phyloP scores from a whole-genome alignment of 345 rosid species.

The Excoecaria cochinchinensis region DNA sequence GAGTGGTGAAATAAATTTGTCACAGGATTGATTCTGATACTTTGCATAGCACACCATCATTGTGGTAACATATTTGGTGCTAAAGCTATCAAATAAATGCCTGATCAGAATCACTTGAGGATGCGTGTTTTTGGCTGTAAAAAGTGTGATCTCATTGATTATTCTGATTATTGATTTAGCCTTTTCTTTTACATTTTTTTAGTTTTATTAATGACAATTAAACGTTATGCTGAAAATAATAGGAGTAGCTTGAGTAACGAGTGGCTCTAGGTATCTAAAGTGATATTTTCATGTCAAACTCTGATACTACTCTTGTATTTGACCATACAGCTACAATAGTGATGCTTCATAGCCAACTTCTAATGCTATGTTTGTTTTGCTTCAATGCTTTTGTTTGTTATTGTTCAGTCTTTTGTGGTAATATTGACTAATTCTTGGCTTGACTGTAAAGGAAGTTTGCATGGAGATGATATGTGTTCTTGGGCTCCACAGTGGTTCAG shows the following conservation, averaged over 20 bases:
- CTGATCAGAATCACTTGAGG: background rate
- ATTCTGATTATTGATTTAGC: background rate
- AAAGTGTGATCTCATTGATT: background rate
- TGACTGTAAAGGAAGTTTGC: constrained; percentile 53
- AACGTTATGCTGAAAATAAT: background rate
- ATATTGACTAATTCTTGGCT: constrained; percentile 19
- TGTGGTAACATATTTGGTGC: background rate
- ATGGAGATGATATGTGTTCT: constrained; percentile 53
- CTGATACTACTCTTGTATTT: background rate
- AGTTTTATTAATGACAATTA: background rate
- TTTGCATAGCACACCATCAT: background rate
- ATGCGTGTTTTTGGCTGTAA: background rate
- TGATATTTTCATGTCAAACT: background rate
- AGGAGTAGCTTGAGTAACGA: background rate
- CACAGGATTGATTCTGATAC: too few relatives aligned
- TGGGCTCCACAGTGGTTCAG: constrained; percentile 43
- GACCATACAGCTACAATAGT: background rate
- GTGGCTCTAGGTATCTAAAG: background rate
- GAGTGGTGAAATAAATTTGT: too few relatives aligned
- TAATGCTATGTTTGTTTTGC: background rate
- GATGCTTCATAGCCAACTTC: background rate
- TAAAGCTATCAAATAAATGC: background rate
- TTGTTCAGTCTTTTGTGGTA: background rate
- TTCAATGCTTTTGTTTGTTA: background rate
- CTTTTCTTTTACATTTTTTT: background rate